Base-by-base conservation (phyloP, 805 yeast species). In the Hanseniaspora singularis region DNA sequence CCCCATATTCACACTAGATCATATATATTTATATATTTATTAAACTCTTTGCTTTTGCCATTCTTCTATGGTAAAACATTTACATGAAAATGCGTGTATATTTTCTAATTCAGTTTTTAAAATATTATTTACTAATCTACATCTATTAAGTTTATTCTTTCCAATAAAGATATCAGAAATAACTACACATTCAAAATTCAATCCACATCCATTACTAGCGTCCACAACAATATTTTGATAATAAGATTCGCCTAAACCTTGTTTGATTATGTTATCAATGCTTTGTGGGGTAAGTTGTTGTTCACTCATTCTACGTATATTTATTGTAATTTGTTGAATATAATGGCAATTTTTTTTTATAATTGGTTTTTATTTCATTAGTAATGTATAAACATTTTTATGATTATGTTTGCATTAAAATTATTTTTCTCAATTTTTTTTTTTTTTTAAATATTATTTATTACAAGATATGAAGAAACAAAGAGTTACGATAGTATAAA, bases 21-120 rank as follows among this genome's bases (percentile, higher is more conserved):
- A n/a, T n/a, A n/a, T n/a, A n/a, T n/a, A 2, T n/a, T 19, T 15
- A 16, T 4, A 10, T 30, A 10, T 22, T n/a, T 9, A 16, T 22
- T 31, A 40, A 4, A 32, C 40, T 32, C 60, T 62, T 26, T 59
- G 54, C 41, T 58, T 57, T 8, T 70, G 71, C 95, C 96, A 89
- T 62, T 89, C 98, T n/a, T 74, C 83, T 1, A 79, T 77, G 0
- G 96, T 88, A 58, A 77, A 89, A 11, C 76, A 82, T 64, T 85
- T 87, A 57, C 92, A 96, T 0, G 96, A 86, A 62, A 94, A 92
- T 0, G 99, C 97, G 64, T 92, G 99, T 38, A 92, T 88, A 4
- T 69, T 64, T 0, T 83, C 79, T 27, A 92, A 84, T 60, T 88
- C 95, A n/a, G 81, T 85, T 55, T 80, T 79, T 51, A 92, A 69